These are phyloP conservation scores for Botryotinia calthae DNA, from an alignment of 2,329 filamentous ascomycete species.

Conservation along the genomic window DNA sequence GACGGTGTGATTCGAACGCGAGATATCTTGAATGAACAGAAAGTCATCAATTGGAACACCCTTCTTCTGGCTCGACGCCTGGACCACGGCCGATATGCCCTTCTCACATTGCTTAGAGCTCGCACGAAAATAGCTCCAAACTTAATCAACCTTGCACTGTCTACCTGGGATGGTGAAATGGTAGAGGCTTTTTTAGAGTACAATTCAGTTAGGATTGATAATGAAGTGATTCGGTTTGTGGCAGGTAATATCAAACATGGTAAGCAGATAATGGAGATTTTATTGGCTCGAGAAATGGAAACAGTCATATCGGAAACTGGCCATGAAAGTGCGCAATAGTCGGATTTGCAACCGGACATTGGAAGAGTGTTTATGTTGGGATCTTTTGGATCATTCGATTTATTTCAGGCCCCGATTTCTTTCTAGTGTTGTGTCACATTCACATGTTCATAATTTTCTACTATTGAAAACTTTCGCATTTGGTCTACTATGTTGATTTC, in stretches of 20 bases:
- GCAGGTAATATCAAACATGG: not conserved
- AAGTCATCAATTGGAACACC: not conserved
- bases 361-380: not conserved
- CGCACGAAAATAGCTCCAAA: not conserved
- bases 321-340: not conserved
- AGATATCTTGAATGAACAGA: not conserved
- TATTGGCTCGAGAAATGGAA: not conserved
- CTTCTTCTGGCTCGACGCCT: too few species aligned
- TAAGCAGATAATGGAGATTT: not conserved
- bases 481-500: fast-evolving
- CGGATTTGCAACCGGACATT: fast-evolving
- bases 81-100: fast-evolving
- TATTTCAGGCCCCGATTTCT: fast-evolving
- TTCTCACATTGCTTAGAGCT: not conserved
- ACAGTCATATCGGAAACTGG: not conserved
- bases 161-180: not conserved
- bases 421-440: not conserved
- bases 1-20: fast-evolving
- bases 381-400: not conserved
- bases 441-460: not conserved
- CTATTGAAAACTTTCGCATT: not conserved
- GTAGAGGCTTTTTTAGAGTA: not conserved
- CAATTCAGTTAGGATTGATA: not conserved
- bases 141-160: not conserved
- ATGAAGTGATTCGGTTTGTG: not conserved